These are phyloP conservation scores for Boletus edulis DNA, from an alignment of 768 basidiomycete species.

Conservation along the genomic window DNA sequence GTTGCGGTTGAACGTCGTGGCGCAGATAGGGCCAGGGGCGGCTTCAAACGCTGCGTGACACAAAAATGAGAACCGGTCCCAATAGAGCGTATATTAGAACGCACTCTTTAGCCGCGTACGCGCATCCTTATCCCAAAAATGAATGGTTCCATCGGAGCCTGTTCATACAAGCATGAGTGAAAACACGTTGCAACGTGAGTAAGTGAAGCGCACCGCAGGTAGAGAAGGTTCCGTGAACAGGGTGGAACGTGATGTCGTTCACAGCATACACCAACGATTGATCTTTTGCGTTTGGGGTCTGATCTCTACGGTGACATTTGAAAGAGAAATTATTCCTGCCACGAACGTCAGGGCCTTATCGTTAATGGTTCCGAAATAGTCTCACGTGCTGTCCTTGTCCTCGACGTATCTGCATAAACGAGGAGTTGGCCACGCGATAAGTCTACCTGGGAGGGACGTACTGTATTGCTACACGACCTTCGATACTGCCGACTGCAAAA, in stretches of 20 bases:
- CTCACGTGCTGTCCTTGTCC: slow-evolving; percentile 72
- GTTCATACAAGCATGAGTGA: slow-evolving; percentile 6
- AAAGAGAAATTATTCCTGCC: slow-evolving; percentile 81
- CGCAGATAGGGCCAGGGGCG: slow-evolving; percentile 71
- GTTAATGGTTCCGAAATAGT: slow-evolving; percentile 11
- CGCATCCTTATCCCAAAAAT: slow-evolving; percentile 95
- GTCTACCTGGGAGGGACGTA: slow-evolving; percentile 41
- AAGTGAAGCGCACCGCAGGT: slow-evolving; percentile 57
- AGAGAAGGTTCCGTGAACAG: slow-evolving; percentile 80
- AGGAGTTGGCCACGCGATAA: background rate
- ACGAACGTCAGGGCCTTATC: background rate
- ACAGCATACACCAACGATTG: slow-evolving; percentile 77
- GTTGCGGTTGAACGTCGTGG: slow-evolving; percentile 82
- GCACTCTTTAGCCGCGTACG: slow-evolving; percentile 88
- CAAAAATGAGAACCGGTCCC: slow-evolving; percentile 1
- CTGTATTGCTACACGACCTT: slow-evolving; percentile 96
- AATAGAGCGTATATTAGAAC: background rate
- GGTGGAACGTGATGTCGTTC: slow-evolving; percentile 86
- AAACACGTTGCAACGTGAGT: slow-evolving; percentile 19
- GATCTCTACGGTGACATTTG: slow-evolving; percentile 74
- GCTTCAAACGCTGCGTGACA: slow-evolving; percentile 64
- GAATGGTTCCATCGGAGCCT: slow-evolving; percentile 85
- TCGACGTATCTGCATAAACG: slow-evolving; percentile 66
- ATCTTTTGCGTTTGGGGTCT: slow-evolving; percentile 53
- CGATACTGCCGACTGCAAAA: slow-evolving; percentile 83